Evolutionary conservation across 2,329 filamentous ascomycete species (phyloP).

Genomic region (Cucurbitaria berberidis): DNA sequence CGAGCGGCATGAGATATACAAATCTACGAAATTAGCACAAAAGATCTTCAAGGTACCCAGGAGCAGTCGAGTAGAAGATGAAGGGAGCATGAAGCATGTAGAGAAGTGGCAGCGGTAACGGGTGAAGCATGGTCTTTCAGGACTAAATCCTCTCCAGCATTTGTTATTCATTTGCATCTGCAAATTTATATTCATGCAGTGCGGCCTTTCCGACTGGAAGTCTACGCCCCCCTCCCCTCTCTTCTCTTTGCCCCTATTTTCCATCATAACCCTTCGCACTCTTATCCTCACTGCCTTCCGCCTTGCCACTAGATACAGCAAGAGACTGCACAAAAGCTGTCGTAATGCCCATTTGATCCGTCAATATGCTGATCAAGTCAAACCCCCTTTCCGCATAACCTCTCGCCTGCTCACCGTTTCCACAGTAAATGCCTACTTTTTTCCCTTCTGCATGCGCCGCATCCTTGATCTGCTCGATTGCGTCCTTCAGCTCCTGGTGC

Average conservation of each 20-base stretch:
- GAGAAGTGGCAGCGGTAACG: background rate
- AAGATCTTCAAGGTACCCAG: background rate
- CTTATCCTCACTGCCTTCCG: slow-evolving; percentile 14
- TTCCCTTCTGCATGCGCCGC: slow-evolving; percentile 61
- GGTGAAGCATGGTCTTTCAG: background rate
- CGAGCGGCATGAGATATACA: background rate
- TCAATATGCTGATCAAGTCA: slow-evolving; percentile 58
- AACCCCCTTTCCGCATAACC: slow-evolving; percentile 61
- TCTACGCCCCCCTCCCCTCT: background rate
- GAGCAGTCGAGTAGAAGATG: background rate
- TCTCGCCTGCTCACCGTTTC: slow-evolving; percentile 58
- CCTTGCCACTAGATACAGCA: slow-evolving; percentile 39
- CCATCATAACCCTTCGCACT: slow-evolving; percentile 33
- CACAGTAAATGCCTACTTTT: slow-evolving; percentile 62
- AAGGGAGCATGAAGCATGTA: background rate
- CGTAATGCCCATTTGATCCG: slow-evolving; percentile 55
- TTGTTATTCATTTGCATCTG: background rate
- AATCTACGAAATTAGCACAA: background rate
- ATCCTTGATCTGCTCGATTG: slow-evolving; percentile 59
- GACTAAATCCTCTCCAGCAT: background rate
- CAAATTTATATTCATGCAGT: background rate
- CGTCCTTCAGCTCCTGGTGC: slow-evolving; percentile 57
- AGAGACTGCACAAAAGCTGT: slow-evolving; percentile 48
- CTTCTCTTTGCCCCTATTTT: background rate
- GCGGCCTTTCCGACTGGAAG: background rate